A percentile compares a stretch with the other conserved stretches of the same genome.
These are phyloP conservation scores for Pogostemon cablin DNA, from an alignment of 257 asterid species.

Conservation along the genomic window DNA sequence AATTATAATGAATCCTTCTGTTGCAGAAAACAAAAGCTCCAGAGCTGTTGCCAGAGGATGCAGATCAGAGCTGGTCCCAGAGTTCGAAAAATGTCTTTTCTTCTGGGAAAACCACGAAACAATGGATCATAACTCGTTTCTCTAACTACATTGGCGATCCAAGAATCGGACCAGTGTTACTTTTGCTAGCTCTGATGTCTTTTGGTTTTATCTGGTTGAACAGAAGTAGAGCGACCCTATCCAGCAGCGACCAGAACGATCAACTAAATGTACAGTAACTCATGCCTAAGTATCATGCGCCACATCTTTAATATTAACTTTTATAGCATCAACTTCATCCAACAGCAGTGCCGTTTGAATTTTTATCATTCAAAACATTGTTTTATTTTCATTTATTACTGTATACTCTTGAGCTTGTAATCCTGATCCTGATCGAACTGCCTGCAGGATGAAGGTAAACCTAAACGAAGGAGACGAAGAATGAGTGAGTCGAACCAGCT, in stretches of 20 bases:
- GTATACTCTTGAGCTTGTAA: not conserved
- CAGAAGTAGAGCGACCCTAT: conserved; percentile 53
- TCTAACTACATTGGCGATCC: conserved; percentile 71
- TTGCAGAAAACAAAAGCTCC: conserved; percentile 86
- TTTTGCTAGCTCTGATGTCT: conserved; percentile 73
- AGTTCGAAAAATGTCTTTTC: conserved; percentile 52
- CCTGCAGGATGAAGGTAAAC: conserved; percentile 52
- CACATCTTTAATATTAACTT: not conserved
- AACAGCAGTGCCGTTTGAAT: not conserved
- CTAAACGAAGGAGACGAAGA: conserved; percentile 43
- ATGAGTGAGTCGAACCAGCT: conserved; percentile 50
- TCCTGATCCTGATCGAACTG: conserved; percentile 7
- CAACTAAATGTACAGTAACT: conserved; percentile 47
- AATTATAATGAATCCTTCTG: not conserved
- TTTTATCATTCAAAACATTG: not conserved
- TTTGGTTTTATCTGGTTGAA: conserved; percentile 70
- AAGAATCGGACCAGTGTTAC: conserved; percentile 83
- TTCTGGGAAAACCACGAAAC: conserved; percentile 54
- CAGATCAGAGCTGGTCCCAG: conserved; percentile 61
- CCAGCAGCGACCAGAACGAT: conserved; percentile 37
- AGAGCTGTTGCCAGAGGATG: conserved; percentile 82
- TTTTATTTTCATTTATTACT: not conserved
- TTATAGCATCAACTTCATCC: too few relatives aligned
- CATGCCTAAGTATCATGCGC: not conserved
- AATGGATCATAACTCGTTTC: conserved; percentile 37